phyloP scores from a whole-genome alignment of 208 protist species.

The Kentomonas sorsogonicus region DNA sequence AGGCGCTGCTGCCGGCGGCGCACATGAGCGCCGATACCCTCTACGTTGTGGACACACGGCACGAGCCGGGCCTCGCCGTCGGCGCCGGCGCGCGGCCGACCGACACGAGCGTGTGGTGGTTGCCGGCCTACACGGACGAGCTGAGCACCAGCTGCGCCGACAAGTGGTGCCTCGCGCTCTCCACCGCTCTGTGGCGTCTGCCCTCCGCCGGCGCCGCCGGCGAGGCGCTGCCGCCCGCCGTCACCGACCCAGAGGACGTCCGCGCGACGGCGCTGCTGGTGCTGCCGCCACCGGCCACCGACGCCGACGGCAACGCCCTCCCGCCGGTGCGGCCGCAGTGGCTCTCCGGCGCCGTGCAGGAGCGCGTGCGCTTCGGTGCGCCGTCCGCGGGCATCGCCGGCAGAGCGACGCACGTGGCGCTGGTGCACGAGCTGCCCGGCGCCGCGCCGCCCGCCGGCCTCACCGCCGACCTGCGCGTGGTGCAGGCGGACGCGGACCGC shows the following conservation, averaged over 20 bases:
- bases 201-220: neutral
- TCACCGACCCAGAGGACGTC: neutral
- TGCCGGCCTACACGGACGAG: slow-evolving; percentile 1
- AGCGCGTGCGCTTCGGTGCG: too few relatives aligned
- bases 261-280: too few relatives aligned
- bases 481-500: slow-evolving; percentile 1
- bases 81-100: slow-evolving; percentile 2
- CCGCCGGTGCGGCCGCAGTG: neutral
- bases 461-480: too few relatives aligned
- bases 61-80: slow-evolving; percentile 18
- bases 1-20: slow-evolving; percentile 36
- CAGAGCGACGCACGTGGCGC: too few relatives aligned
- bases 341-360: too few relatives aligned
- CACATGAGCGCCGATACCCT: slow-evolving; percentile 20
- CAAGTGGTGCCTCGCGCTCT: slow-evolving; percentile 1
- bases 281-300: too few relatives aligned
- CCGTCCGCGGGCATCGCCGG: too few relatives aligned
- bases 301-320: neutral
- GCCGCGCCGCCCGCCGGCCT: too few relatives aligned
- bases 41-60: slow-evolving; percentile 37
- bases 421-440: too few relatives aligned
- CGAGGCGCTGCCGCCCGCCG: neutral
- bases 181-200: slow-evolving; percentile 2
- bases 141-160: neutral
- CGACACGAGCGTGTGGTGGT: neutral